These are phyloP conservation scores for Melocanna baccifera DNA, from an alignment of 176 grass and related monocot species.

Conservation along the genomic window DNA sequence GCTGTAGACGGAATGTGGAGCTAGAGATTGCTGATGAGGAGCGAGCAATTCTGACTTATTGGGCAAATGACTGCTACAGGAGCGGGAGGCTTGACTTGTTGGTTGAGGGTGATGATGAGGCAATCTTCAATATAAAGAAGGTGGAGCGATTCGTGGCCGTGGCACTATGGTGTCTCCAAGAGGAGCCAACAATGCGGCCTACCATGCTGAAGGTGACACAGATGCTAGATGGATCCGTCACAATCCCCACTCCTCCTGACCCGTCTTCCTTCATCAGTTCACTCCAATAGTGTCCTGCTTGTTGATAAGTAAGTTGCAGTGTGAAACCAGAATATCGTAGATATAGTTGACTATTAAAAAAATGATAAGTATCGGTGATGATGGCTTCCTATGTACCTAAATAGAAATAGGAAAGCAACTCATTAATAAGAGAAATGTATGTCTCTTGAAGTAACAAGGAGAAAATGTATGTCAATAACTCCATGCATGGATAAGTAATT, in stretches of 20 bases:
- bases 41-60: slow-evolving; percentile 29
- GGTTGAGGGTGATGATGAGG: slow-evolving; percentile 11
- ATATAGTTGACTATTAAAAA: neutral
- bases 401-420: neutral
- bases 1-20: slow-evolving; percentile 45
- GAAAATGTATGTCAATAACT: too few species aligned
- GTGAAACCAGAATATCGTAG: neutral
- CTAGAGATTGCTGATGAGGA: slow-evolving; percentile 25
- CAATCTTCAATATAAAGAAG: slow-evolving; percentile 32
- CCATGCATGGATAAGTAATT: neutral
- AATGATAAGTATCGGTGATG: neutral
- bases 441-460: too few species aligned
- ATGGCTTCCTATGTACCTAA: neutral
- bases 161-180: slow-evolving; percentile 33
- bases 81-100: slow-evolving; percentile 34
- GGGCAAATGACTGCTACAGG: slow-evolving; percentile 44
- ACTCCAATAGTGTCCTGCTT: neutral
- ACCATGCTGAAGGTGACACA: slow-evolving; percentile 34
- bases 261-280: slow-evolving; percentile 7
- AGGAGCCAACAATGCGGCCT: slow-evolving; percentile 36
- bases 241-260: slow-evolving; percentile 28
- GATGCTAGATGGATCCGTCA: slow-evolving; percentile 50
- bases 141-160: slow-evolving; percentile 20
- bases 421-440: neutral
- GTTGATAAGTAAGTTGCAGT: neutral